These are phyloP conservation scores for Pseudohyphozyma bogoriensis DNA, from an alignment of 768 basidiomycete genomes.

Conservation along the genomic window DNA sequence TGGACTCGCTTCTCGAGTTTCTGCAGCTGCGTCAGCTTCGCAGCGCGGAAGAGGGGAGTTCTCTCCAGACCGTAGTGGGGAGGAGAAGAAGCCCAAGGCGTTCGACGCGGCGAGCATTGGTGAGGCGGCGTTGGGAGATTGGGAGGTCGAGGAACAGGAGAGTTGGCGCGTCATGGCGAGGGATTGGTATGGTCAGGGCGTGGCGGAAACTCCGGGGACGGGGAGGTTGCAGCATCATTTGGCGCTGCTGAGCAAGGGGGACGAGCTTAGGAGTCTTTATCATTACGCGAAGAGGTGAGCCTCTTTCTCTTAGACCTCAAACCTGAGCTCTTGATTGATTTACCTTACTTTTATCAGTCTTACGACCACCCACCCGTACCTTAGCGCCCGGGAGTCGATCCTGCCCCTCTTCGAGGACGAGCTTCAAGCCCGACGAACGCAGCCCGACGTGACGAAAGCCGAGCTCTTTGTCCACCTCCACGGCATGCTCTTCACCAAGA, in stretches of 20 bases:
- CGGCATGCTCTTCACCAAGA: slow-evolving; percentile 94
- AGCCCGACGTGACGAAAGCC: slow-evolving; percentile 56
- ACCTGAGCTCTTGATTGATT: slow-evolving; percentile 6
- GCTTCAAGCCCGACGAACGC: slow-evolving; percentile 60
- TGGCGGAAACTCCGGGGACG: slow-evolving; percentile 81
- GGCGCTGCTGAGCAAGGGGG: slow-evolving; percentile 69
- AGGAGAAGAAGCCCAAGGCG: not conserved
- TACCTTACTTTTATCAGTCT: too few relatives aligned
- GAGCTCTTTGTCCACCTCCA: slow-evolving; percentile 87
- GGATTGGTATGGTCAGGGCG: slow-evolving; percentile 84
- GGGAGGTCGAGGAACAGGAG: slow-evolving; percentile 73
- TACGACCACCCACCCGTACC: slow-evolving; percentile 80
- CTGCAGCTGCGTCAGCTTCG: slow-evolving; percentile 1
- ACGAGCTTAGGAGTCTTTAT: slow-evolving; percentile 76
- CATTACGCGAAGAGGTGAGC: slow-evolving; percentile 88
- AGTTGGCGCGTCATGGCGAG: slow-evolving; percentile 78
- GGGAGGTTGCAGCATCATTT: slow-evolving; percentile 92
- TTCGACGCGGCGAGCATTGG: slow-evolving; percentile 54
- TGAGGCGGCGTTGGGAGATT: slow-evolving; percentile 65
- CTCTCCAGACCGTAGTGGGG: too few relatives aligned
- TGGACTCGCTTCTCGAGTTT: slow-evolving; percentile 38
- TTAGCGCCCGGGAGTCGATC: slow-evolving; percentile 78
- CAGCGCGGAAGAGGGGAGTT: too few relatives aligned
- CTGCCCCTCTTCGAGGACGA: slow-evolving; percentile 74
- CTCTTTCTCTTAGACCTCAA: not conserved